Evolutionary conservation across 805 yeast species (phyloP).

Genomic region (Cephaloascus fragrans): DNA sequence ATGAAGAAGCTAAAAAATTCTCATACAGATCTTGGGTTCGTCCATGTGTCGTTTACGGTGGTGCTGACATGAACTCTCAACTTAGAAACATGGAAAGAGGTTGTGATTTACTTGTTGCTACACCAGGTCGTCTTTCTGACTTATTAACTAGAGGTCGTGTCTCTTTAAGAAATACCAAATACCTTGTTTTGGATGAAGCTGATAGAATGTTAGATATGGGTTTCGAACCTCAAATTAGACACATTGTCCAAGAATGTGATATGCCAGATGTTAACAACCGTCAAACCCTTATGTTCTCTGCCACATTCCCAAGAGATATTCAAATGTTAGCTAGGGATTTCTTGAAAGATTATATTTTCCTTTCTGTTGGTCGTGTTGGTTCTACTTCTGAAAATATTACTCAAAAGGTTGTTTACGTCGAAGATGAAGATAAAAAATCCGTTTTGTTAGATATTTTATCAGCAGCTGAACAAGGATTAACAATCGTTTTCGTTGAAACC

Average conservation of each 20-base stretch:
- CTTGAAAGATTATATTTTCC: conserved; percentile 89
- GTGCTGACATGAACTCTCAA: conserved; percentile 88
- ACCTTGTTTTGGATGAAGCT: conserved; percentile 95
- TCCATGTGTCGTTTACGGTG: conserved; percentile 96
- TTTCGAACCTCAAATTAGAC: conserved; percentile 98
- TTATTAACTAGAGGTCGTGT: conserved; percentile 91
- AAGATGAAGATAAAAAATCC: conserved; percentile 85
- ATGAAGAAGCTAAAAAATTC: conserved; percentile 91
- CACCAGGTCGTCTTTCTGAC: conserved; percentile 98
- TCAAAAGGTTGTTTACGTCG: conserved; percentile 87
- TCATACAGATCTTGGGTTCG: conserved; percentile 97
- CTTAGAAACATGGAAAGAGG: conserved; percentile 85
- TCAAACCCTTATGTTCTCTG: conserved; percentile 97
- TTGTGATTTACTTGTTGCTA: conserved; percentile 93
- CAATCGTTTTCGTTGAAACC: conserved; percentile 94
- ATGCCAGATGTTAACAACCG: conserved; percentile 89
- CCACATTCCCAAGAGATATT: conserved; percentile 97
- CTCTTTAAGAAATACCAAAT: conserved; percentile 82
- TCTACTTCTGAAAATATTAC: conserved; percentile 98
- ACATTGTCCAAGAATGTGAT: conserved; percentile 94
- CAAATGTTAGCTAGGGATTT: conserved; percentile 96
- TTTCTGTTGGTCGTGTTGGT: conserved; percentile 98
- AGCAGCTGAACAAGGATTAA: conserved; percentile 75
- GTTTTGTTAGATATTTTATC: conserved; percentile 80
- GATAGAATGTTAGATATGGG: conserved; percentile 99